Evolutionary conservation across 1,284 basidiomycete genomes (phyloP).

Genomic region (Golubevia pallescens): DNA sequence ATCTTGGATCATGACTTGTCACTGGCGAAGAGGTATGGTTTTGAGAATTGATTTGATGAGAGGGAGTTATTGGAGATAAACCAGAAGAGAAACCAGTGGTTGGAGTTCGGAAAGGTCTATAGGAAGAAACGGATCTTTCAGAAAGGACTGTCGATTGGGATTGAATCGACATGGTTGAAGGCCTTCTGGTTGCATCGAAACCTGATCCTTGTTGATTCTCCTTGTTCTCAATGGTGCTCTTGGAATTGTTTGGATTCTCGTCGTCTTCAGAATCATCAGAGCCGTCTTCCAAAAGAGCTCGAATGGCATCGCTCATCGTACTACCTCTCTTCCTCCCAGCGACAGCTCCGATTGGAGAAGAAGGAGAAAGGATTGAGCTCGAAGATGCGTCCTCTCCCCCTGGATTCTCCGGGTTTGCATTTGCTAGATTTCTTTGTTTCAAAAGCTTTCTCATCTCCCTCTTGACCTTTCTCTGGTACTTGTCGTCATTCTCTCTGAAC

Average conservation of each 20-base stretch:
- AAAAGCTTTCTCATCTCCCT: slow-evolving; percentile 1
- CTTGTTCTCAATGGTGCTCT: neutral
- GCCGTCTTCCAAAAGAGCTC: neutral
- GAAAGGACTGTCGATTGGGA: neutral
- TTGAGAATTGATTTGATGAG: neutral
- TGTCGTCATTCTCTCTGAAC: slow-evolving; percentile 75
- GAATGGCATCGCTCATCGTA: neutral
- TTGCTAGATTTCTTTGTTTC: neutral
- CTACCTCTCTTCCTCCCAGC: neutral
- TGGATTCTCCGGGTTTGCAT: neutral
- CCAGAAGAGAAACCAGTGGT: neutral
- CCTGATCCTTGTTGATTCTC: neutral
- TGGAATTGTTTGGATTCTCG: neutral
- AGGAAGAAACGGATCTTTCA: neutral
- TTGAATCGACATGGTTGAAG: neutral
- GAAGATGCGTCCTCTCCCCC: neutral
- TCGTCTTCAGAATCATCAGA: neutral
- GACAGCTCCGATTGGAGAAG: neutral
- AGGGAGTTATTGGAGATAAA: neutral
- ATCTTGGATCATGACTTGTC: slow-evolving; percentile 23
- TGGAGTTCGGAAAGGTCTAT: neutral
- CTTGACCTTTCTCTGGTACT: slow-evolving; percentile 34
- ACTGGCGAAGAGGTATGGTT: neutral
- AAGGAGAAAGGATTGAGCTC: neutral
- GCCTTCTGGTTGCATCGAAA: neutral